These are phyloP conservation scores for Calycina marina DNA, from an alignment of 2,329 filamentous ascomycete species.

Conservation along the genomic window DNA sequence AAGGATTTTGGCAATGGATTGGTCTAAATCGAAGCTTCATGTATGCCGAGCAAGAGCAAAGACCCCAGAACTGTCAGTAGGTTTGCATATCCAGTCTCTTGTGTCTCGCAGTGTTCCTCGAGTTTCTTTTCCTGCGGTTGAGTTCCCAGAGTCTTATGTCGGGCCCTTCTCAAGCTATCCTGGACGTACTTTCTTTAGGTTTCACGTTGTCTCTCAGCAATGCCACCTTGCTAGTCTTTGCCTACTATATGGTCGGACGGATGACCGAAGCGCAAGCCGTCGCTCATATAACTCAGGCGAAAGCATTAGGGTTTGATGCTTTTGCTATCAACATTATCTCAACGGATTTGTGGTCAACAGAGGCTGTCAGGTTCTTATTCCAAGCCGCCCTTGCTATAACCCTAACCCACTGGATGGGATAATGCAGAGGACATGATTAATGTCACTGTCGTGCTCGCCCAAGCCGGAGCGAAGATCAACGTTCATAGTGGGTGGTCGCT, in stretches of 20 bases:
- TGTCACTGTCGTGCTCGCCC: conserved; percentile 2
- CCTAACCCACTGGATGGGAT: conserved; percentile 1
- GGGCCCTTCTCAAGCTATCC: too few species aligned
- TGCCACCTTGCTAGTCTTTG: too few species aligned
- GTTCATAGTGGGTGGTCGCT: neutral
- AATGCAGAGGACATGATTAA: conserved; percentile 3
- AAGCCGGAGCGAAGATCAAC: neutral
- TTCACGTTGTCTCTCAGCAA: too few species aligned
- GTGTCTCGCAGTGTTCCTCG: too few species aligned
- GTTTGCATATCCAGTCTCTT: too few species aligned
- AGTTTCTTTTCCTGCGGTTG: too few species aligned
- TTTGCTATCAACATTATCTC: conserved; percentile 23
- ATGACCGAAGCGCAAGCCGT: conserved; percentile 9
- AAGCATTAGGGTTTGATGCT: conserved; percentile 21
- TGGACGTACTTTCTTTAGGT: too few species aligned
- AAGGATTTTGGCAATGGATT: too few species aligned
- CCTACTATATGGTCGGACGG: conserved; percentile 9
- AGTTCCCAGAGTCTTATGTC: too few species aligned
- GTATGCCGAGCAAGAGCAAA: too few species aligned
- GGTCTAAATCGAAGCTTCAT: too few species aligned
- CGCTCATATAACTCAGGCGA: conserved; percentile 12
- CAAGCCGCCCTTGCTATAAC: conserved; percentile 17
- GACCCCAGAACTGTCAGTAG: too few species aligned
- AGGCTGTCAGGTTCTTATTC: conserved; percentile 21
- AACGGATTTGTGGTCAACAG: conserved; percentile 15